Evolutionary conservation across 2,329 filamentous ascomycete genomes (phyloP).

Genomic region (Fusarium pilosicola): DNA sequence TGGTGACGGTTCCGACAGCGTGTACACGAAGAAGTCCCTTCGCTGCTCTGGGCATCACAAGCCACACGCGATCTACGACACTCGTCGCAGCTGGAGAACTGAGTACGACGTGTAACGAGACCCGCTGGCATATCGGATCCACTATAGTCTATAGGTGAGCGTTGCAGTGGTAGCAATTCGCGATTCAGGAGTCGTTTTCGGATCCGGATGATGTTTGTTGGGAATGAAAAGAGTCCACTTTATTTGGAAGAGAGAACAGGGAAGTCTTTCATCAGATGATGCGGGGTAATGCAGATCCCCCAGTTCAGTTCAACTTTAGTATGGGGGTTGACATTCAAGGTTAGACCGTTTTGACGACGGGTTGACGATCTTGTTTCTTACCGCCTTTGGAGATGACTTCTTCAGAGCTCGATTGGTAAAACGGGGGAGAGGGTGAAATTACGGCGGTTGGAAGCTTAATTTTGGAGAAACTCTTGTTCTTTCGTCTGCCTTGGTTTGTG

Average conservation of each 20-base stretch:
- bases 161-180: not conserved
- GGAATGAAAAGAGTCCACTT: constrained; percentile 6
- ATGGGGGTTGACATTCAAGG: constrained; percentile 22
- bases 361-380: not conserved
- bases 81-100: constrained; percentile 50
- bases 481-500: not conserved
- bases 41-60: constrained; percentile 48
- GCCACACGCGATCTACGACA: constrained; percentile 47
- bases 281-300: constrained; percentile 37
- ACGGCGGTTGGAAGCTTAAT: not conserved
- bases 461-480: not conserved
- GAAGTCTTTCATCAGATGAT: constrained; percentile 3
- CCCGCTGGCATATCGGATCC: constrained; percentile 27
- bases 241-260: not conserved
- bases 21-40: constrained; percentile 74
- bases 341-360: not conserved
- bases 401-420: not conserved
- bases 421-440: not conserved
- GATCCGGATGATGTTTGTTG: constrained; percentile 21
- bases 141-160: not conserved
- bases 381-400: not conserved
- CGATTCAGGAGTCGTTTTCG: constrained; percentile 2
- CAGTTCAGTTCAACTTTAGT: constrained; percentile 4
- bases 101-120: constrained; percentile 45
- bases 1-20: constrained; percentile 55